A percentile compares a stretch with the other conserved stretches of the same genome.
phyloP scores from a whole-genome alignment of 2,329 filamentous ascomycete species.

The Metarhizium brunneum region DNA sequence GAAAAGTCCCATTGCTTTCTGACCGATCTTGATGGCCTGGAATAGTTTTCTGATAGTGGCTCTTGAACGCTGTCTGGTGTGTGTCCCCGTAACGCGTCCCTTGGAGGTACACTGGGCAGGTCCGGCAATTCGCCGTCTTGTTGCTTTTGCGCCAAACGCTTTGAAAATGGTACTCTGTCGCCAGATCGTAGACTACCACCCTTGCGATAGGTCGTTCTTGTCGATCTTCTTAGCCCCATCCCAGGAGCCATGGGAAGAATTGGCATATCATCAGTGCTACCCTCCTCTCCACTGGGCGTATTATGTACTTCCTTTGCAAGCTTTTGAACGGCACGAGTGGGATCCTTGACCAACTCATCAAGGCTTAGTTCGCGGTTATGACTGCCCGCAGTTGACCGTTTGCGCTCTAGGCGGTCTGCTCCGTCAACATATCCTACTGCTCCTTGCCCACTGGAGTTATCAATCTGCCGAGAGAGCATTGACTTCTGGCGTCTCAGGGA shows the following conservation, averaged over 20 bases:
- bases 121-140: slow-evolving; percentile 43
- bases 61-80: slow-evolving; percentile 58
- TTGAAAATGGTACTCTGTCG: slow-evolving; percentile 65
- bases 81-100: slow-evolving; percentile 39
- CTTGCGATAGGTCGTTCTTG: slow-evolving; percentile 80
- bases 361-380: slow-evolving; percentile 56
- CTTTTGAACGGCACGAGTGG: slow-evolving; percentile 60
- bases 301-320: slow-evolving; percentile 49
- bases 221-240: slow-evolving; percentile 78
- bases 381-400: slow-evolving; percentile 52
- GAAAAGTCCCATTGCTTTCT: slow-evolving; percentile 38
- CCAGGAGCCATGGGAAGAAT: slow-evolving; percentile 74
- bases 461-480: slow-evolving; percentile 88
- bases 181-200: slow-evolving; percentile 76
- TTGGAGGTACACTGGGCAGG: slow-evolving; percentile 20
- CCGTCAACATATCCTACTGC: slow-evolving; percentile 69
- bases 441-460: slow-evolving; percentile 52
- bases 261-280: slow-evolving; percentile 62
- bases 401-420: slow-evolving; percentile 67
- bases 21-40: slow-evolving; percentile 41
- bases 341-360: slow-evolving; percentile 76
- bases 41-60: slow-evolving; percentile 54
- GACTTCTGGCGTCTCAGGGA: slow-evolving; percentile 79
- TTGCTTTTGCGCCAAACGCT: slow-evolving; percentile 55
- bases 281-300: slow-evolving; percentile 31